phyloP scores from a whole-genome alignment of 768 basidiomycete genomes.

The Crassisporium funariophilum region DNA sequence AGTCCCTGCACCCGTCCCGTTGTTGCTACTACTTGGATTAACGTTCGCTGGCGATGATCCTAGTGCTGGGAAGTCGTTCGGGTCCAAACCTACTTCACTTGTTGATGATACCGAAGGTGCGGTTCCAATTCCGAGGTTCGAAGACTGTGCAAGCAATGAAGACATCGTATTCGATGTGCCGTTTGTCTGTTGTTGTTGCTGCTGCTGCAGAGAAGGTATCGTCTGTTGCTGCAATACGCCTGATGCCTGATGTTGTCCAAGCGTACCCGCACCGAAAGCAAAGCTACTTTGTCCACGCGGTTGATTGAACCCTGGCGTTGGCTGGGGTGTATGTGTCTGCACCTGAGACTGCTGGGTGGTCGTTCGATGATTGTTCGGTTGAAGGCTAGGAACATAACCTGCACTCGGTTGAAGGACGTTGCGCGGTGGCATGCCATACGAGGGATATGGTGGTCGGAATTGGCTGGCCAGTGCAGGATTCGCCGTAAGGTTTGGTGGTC shows the following conservation, averaged over 20 bases:
- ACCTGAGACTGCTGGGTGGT: constrained; percentile 54
- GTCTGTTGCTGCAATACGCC: constrained; percentile 45
- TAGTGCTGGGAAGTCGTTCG: constrained; percentile 86
- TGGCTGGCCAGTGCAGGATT: constrained; percentile 63
- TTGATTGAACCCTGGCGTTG: constrained; percentile 64
- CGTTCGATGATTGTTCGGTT: constrained; percentile 62
- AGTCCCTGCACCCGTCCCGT: constrained; percentile 34
- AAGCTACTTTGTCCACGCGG: constrained; percentile 64
- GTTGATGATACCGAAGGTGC: constrained; percentile 65
- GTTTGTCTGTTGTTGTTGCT: constrained; percentile 57
- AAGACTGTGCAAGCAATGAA: constrained; percentile 57
- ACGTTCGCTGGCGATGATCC: constrained; percentile 60
- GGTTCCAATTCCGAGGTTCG: constrained; percentile 47
- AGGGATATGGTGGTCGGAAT: constrained; percentile 59
- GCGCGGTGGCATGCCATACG: constrained; percentile 63
- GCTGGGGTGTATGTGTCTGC: constrained; percentile 57
- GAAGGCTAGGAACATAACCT: constrained; percentile 60
- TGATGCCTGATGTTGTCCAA: constrained; percentile 52
- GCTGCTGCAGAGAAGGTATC: constrained; percentile 41
- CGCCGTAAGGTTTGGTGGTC: constrained; percentile 73
- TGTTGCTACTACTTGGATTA: constrained; percentile 40
- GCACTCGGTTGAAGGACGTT: constrained; percentile 44
- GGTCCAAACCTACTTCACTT: constrained; percentile 80
- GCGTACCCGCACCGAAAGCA: constrained; percentile 59
- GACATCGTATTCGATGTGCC: constrained; percentile 53